These are phyloP conservation scores for Leccinum longicurvipes DNA, from an alignment of 768 basidiomycete species.

Conservation along the genomic window DNA sequence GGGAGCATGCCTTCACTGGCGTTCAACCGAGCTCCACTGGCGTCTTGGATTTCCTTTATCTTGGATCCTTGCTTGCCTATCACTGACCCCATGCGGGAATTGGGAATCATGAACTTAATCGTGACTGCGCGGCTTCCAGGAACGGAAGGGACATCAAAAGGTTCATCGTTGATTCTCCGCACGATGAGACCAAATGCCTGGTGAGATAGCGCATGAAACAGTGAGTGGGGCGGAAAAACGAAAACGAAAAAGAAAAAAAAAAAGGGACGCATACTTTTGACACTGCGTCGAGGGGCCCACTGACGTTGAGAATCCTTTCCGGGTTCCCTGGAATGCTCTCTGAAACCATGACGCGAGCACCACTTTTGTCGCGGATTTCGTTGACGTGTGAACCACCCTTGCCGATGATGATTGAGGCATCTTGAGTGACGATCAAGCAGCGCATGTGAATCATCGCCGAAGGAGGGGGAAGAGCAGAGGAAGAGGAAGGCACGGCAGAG, in stretches of 20 bases:
- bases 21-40: constrained; percentile 92
- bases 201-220: neutral
- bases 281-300: constrained; percentile 95
- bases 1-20: constrained; percentile 98
- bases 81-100: constrained; percentile 98
- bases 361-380: constrained; percentile 97
- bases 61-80: constrained; percentile 98
- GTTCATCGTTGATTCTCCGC: constrained; percentile 97
- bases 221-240: neutral
- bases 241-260: neutral
- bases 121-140: constrained; percentile 98
- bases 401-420: constrained; percentile 98
- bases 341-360: constrained; percentile 93
- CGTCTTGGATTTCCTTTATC: constrained; percentile 99
- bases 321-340: constrained; percentile 99
- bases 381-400: constrained; percentile 95
- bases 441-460: constrained; percentile 94
- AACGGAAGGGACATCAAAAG: constrained; percentile 95
- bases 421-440: constrained; percentile 97
- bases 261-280: constrained; percentile 68
- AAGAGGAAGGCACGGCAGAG: constrained; percentile 48
- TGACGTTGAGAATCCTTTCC: constrained; percentile 97
- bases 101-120: constrained; percentile 99
- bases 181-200: constrained; percentile 99
- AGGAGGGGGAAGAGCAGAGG: constrained; percentile 47